Evolutionary conservation across 2,329 filamentous ascomycete species (phyloP).

Genomic region (Pezicula radicicola): DNA sequence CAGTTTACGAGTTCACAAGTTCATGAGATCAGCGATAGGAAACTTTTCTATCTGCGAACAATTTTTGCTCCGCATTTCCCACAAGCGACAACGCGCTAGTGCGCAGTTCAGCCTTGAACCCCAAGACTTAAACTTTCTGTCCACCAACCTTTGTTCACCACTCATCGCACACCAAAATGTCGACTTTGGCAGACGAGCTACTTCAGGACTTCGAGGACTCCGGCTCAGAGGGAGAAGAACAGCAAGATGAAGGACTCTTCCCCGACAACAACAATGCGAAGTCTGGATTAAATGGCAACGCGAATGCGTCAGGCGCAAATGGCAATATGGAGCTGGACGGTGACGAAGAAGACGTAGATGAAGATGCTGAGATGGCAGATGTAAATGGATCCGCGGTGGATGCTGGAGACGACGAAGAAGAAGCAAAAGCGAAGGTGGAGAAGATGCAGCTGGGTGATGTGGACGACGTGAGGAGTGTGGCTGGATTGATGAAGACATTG

Average conservation of each 20-base stretch:
- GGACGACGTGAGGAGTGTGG: slow-evolving; percentile 76
- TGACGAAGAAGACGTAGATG: slow-evolving; percentile 55
- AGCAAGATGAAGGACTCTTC: slow-evolving; percentile 46
- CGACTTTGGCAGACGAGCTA: slow-evolving; percentile 88
- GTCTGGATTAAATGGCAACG: slow-evolving; percentile 28
- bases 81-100: too few relatives aligned
- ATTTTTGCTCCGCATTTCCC: too few relatives aligned
- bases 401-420: slow-evolving; percentile 60
- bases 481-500: slow-evolving; percentile 76
- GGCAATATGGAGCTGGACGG: slow-evolving; percentile 57
- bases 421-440: slow-evolving; percentile 75
- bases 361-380: slow-evolving; percentile 56
- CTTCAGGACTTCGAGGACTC: slow-evolving; percentile 89
- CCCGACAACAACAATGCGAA: slow-evolving; percentile 38
- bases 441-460: slow-evolving; percentile 75
- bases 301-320: slow-evolving; percentile 30
- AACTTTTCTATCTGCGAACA: too few relatives aligned
- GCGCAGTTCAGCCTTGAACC: too few relatives aligned
- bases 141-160: too few relatives aligned
- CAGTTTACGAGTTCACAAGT: too few relatives aligned
- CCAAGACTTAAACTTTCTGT: too few relatives aligned
- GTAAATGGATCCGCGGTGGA: slow-evolving; percentile 40
- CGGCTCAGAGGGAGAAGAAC: slow-evolving; percentile 70
- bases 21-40: too few relatives aligned
- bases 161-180: slow-evolving; percentile 52